Percentiles rank a stretch among this genome's conserved stretches.
Evolutionary conservation across 148 eudicot genomes (phyloP).

Genomic region (Rhododendron simsii): DNA sequence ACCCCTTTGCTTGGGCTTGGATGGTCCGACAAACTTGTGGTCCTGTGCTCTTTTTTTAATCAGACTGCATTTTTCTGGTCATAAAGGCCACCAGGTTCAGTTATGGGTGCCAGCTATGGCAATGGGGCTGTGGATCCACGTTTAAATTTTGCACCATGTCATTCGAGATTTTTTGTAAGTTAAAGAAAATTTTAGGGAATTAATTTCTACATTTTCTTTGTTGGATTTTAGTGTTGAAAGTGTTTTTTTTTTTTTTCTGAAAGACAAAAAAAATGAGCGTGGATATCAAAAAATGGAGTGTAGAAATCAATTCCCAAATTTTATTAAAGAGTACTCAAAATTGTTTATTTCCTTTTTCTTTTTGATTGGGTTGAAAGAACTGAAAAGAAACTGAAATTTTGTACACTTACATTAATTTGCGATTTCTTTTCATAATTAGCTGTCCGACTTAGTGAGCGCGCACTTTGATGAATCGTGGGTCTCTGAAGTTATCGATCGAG

Average conservation of each 20-base stretch:
- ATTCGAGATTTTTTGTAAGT: neutral
- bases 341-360: neutral
- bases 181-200: neutral
- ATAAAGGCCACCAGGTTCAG: neutral
- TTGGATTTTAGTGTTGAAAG: too few relatives aligned
- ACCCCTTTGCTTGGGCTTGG: neutral
- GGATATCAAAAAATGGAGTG: too few relatives aligned
- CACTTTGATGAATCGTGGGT: neutral
- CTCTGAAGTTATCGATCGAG: too few relatives aligned
- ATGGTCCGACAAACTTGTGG: conserved; percentile 2
- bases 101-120: conserved; percentile 3
- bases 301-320: too few relatives aligned
- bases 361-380: neutral
- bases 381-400: neutral
- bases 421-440: too few relatives aligned
- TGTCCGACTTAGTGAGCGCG: neutral
- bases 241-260: too few relatives aligned
- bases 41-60: neutral
- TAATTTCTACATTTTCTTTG: too few relatives aligned
- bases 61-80: neutral
- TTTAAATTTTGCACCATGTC: neutral
- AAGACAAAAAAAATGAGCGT: too few relatives aligned
- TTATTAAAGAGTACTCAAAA: neutral
- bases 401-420: neutral
- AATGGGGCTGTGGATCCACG: neutral